These are phyloP conservation scores for Dipodascopsis uninucleata DNA, from an alignment of 805 yeast genomes.

Conservation along the genomic window DNA sequence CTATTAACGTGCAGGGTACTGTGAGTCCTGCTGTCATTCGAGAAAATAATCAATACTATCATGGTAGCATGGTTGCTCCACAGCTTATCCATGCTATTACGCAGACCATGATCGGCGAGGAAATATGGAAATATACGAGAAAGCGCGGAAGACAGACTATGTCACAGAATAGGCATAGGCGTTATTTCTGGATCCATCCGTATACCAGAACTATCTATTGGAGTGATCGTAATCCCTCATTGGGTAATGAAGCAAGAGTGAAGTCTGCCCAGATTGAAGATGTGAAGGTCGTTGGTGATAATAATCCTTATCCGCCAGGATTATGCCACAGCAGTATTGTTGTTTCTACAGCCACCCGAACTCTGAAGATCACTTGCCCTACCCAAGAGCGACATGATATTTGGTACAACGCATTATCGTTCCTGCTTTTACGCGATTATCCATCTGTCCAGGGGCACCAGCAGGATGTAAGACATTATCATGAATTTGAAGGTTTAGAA, in stretches of 20 bases:
- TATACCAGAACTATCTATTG: conserved; percentile 86
- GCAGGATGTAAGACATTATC: not conserved
- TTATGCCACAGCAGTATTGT: conserved; percentile 79
- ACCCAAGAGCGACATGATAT: conserved; percentile 83
- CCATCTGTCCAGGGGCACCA: too few species aligned
- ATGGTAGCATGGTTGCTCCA: conserved; percentile 54
- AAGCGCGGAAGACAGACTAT: conserved; percentile 60
- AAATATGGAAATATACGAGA: conserved; percentile 77
- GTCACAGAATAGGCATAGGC: conserved; percentile 78
- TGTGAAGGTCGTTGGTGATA: conserved; percentile 77
- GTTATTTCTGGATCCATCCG: conserved; percentile 96
- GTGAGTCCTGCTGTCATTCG: too few species aligned
- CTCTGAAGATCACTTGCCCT: conserved; percentile 79
- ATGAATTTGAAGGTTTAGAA: not conserved
- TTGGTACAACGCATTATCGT: conserved; percentile 83
- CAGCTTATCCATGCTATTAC: conserved; percentile 82
- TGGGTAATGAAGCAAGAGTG: conserved; percentile 58
- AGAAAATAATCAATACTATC: too few species aligned
- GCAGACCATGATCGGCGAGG: conserved; percentile 92
- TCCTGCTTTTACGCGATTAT: conserved; percentile 44
- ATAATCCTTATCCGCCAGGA: conserved; percentile 86
- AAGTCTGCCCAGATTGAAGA: conserved; percentile 75
- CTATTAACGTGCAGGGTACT: too few species aligned
- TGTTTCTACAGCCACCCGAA: conserved; percentile 62
- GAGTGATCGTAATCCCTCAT: conserved; percentile 76